Evolutionary conservation across 768 basidiomycete genomes (phyloP).

Genomic region (Mycena leptocephala): DNA sequence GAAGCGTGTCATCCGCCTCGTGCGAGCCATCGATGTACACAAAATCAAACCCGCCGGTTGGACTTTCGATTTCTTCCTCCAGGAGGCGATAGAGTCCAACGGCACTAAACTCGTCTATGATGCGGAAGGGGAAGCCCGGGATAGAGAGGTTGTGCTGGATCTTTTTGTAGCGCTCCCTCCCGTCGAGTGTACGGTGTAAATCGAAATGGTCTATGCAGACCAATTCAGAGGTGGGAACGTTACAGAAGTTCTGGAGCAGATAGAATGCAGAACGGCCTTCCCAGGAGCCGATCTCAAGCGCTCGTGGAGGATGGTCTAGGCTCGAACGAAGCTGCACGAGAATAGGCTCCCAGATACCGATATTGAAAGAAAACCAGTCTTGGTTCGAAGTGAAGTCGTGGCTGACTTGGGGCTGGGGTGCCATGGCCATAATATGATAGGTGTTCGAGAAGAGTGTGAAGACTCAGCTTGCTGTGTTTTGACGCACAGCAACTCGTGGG

Average conservation of each 20-base stretch:
- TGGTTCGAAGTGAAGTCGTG: constrained; percentile 65
- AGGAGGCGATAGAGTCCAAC: too few relatives aligned
- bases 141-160: constrained; percentile 69
- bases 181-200: constrained; percentile 63
- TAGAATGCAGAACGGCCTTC: constrained; percentile 77
- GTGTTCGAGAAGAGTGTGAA: neutral
- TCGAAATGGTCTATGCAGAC: constrained; percentile 76
- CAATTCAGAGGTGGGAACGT: constrained; percentile 58
- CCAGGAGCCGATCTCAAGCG: constrained; percentile 74
- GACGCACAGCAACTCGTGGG: too few relatives aligned
- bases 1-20: too few relatives aligned
- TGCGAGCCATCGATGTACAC: too few relatives aligned
- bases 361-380: constrained; percentile 71
- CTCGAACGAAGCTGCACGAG: constrained; percentile 52
- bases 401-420: neutral
- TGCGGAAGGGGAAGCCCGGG: constrained; percentile 55
- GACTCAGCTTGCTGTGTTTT: too few relatives aligned
- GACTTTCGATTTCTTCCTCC: too few relatives aligned
- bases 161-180: constrained; percentile 60
- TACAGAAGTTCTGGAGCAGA: constrained; percentile 65
- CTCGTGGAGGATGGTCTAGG: too few relatives aligned
- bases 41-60: too few relatives aligned
- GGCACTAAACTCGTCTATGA: constrained; percentile 71
- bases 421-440: neutral
- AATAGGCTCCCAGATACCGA: constrained; percentile 55